These are phyloP conservation scores for Chloromonas sp. DNA, from an alignment of 163 green algal genomes.

Conservation along the genomic window DNA sequence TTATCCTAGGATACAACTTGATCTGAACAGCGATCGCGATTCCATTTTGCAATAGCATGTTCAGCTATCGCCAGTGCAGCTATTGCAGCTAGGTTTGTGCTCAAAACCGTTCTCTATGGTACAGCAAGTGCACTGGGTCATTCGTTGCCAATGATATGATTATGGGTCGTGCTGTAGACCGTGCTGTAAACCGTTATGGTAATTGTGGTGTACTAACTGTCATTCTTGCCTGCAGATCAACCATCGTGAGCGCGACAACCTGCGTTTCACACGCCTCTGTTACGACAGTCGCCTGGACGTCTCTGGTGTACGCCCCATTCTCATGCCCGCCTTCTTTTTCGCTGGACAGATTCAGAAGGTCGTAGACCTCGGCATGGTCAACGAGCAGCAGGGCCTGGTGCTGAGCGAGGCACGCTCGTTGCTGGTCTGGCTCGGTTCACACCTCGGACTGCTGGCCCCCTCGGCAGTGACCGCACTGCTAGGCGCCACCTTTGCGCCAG, in stretches of 20 bases:
- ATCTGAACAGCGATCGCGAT: too few relatives aligned
- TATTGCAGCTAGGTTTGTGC: too few relatives aligned
- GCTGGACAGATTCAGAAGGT: conserved; percentile 48
- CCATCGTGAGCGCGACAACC: conserved; percentile 41
- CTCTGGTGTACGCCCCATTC: conserved; percentile 45
- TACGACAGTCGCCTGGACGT: conserved; percentile 24
- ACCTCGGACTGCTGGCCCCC: conserved; percentile 30
- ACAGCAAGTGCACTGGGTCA: too few relatives aligned
- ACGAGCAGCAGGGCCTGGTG: conserved; percentile 34
- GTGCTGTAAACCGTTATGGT: too few relatives aligned
- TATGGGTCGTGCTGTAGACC: too few relatives aligned
- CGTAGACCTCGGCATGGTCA: conserved; percentile 33
- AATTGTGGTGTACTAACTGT: too few relatives aligned
- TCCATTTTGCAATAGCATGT: too few relatives aligned
- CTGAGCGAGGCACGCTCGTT: conserved; percentile 43
- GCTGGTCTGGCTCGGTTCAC: conserved; percentile 43
- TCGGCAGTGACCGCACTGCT: neutral
- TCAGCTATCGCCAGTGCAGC: too few relatives aligned
- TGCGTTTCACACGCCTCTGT: conserved; percentile 49
- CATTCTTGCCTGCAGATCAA: neutral
- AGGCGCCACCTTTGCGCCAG: neutral
- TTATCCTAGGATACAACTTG: too few relatives aligned
- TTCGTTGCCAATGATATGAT: too few relatives aligned
- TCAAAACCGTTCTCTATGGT: too few relatives aligned
- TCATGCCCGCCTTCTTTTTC: conserved; percentile 61